phyloP scores from a whole-genome alignment of 352 stramenopile genomes.

The Pelagophyceae sp. region DNA sequence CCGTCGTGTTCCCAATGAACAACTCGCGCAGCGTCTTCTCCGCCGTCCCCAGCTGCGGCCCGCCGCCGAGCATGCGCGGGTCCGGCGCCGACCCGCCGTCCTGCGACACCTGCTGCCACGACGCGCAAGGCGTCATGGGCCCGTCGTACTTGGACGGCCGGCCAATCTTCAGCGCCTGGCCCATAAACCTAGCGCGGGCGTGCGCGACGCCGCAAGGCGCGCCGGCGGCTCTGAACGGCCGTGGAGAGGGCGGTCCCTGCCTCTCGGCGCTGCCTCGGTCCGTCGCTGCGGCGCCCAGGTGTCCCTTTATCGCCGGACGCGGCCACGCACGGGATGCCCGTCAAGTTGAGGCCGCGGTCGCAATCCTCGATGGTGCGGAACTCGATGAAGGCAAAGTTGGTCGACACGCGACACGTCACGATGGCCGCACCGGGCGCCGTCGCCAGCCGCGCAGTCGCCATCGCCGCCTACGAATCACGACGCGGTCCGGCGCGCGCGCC shows the following conservation, averaged over 20 bases:
- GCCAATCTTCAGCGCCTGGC: slow-evolving; percentile 53
- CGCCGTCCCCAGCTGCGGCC: background rate
- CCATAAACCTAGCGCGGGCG: too few species aligned
- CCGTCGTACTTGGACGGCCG: slow-evolving; percentile 64
- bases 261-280: too few species aligned
- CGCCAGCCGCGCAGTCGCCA: slow-evolving; percentile 32
- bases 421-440: slow-evolving; percentile 55
- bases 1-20: slow-evolving; percentile 68
- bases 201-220: too few species aligned
- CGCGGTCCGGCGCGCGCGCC: too few species aligned
- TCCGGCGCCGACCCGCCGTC: background rate
- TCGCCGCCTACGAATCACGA: too few species aligned
- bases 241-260: too few species aligned
- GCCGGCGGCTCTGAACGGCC: too few species aligned
- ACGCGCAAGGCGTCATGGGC: slow-evolving; percentile 43
- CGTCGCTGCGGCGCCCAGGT: too few species aligned
- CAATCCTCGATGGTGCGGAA: slow-evolving; percentile 54
- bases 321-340: slow-evolving; percentile 73
- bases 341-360: slow-evolving; percentile 63
- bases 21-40: slow-evolving; percentile 43
- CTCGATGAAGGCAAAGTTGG: slow-evolving; percentile 71
- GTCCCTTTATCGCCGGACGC: too few species aligned
- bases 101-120: slow-evolving; percentile 31
- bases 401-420: slow-evolving; percentile 48
- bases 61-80: too few species aligned